These are phyloP conservation scores for Rhynchospora pubera DNA, from an alignment of 176 grass and related monocot species.

Conservation along the genomic window DNA sequence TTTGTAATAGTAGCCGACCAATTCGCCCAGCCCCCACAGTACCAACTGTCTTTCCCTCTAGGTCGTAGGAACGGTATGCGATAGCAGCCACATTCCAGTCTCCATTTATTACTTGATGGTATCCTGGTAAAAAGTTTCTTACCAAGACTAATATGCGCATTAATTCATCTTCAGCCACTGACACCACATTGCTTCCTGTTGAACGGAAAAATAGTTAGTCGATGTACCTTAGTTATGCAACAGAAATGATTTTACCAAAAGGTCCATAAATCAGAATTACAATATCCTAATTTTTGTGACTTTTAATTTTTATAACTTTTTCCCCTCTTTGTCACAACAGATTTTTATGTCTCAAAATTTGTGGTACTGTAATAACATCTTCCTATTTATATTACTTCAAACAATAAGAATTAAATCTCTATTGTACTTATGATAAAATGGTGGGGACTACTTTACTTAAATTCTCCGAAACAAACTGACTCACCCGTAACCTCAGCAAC, in stretches of 20 bases:
- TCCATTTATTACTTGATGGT: slow-evolving; percentile 68
- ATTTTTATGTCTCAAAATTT: background rate
- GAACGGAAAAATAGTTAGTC: background rate
- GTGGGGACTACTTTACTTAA: background rate
- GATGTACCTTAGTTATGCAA: background rate
- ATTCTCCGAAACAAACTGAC: background rate
- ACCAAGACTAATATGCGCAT: slow-evolving; percentile 71
- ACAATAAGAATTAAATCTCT: background rate
- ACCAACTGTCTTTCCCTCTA: slow-evolving; percentile 78
- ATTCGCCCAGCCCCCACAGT: slow-evolving; percentile 86
- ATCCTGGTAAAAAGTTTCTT: slow-evolving; percentile 83
- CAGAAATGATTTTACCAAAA: too few relatives aligned
- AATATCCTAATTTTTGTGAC: background rate
- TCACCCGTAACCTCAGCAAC: slow-evolving; percentile 79
- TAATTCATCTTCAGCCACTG: slow-evolving; percentile 87
- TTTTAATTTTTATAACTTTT: background rate
- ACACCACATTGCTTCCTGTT: slow-evolving; percentile 70
- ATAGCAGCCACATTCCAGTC: slow-evolving; percentile 93
- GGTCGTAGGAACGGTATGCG: slow-evolving; percentile 79
- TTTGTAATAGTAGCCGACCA: slow-evolving; percentile 40
- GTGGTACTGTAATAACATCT: background rate
- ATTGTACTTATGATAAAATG: background rate
- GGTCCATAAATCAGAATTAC: background rate
- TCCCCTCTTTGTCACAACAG: background rate
- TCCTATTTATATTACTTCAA: background rate